These are phyloP conservation scores for Cephalotrichum gorgonifer DNA, from an alignment of 2,329 filamentous ascomycete genomes.

Conservation along the genomic window DNA sequence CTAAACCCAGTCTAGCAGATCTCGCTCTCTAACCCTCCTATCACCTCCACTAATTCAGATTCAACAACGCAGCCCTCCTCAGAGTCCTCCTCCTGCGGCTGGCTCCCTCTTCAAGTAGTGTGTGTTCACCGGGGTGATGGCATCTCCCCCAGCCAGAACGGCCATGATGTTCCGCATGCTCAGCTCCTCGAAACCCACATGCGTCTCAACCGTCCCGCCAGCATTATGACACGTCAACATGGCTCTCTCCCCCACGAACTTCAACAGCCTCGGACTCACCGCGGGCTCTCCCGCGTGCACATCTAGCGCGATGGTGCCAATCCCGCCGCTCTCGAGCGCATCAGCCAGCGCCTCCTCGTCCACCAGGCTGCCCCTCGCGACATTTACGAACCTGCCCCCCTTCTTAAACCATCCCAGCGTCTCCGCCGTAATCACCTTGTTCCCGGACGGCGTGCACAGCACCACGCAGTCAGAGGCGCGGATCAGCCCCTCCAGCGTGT, in stretches of 20 bases:
- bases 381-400: conserved; percentile 52
- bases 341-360: conserved; percentile 53
- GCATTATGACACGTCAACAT: conserved; percentile 59
- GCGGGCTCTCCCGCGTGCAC: conserved; percentile 52
- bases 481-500: conserved; percentile 40
- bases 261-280: conserved; percentile 34
- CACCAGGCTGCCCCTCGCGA: conserved; percentile 53
- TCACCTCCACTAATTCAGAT: neutral
- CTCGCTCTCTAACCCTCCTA: neutral
- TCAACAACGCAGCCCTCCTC: neutral
- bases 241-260: conserved; percentile 31
- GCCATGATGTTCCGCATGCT: conserved; percentile 57
- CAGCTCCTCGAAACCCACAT: conserved; percentile 55
- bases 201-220: conserved; percentile 55
- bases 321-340: conserved; percentile 40
- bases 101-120: conserved; percentile 29
- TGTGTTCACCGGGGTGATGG: conserved; percentile 54
- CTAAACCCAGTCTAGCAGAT: too few relatives aligned
- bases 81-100: neutral
- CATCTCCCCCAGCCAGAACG: conserved; percentile 38
- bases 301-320: conserved; percentile 49
- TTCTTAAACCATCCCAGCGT: conserved; percentile 40
- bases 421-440: conserved; percentile 34
- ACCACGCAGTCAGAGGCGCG: conserved; percentile 47
- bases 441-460: conserved; percentile 46